Percentiles rank a stretch among this genome's conserved stretches.
Evolutionary conservation across 2,329 filamentous ascomycete species (phyloP).

Genomic region (Trichoderma breve): DNA sequence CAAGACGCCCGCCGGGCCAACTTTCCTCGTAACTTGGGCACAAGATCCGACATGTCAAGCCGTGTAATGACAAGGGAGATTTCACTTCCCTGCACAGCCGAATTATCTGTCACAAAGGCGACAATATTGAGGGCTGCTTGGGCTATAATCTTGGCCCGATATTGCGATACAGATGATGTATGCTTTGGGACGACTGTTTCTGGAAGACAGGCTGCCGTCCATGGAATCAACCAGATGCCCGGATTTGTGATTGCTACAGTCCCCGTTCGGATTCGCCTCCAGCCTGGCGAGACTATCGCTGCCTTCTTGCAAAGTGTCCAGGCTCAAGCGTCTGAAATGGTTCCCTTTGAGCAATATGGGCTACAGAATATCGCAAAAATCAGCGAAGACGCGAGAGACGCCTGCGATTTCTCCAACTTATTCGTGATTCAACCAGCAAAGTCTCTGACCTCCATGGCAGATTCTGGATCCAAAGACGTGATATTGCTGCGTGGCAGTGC

Average conservation of each 20-base stretch:
- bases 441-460: background rate
- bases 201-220: slow-evolving; percentile 11
- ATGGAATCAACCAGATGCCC: background rate
- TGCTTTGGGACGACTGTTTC: slow-evolving; percentile 15
- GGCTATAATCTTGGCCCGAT: slow-evolving; percentile 10
- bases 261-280: slow-evolving; percentile 9
- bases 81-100: slow-evolving; percentile 4
- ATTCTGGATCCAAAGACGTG: background rate
- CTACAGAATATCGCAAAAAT: slow-evolving; percentile 9
- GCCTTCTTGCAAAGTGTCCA: slow-evolving; percentile 7
- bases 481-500: slow-evolving; percentile 1
- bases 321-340: slow-evolving; percentile 7
- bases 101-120: slow-evolving; percentile 7
- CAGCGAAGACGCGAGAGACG: slow-evolving; percentile 1
- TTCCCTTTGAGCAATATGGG: slow-evolving; percentile 11
- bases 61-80: slow-evolving; percentile 8
- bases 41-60: background rate
- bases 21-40: background rate
- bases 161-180: slow-evolving; percentile 14
- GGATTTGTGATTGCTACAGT: slow-evolving; percentile 11
- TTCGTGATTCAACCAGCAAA: slow-evolving; percentile 5
- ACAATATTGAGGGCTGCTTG: slow-evolving; percentile 15
- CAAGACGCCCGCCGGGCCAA: slow-evolving; percentile 3
- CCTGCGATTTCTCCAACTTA: slow-evolving; percentile 3
- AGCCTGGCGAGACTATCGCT: background rate